Evolutionary conservation across 345 rosid species (phyloP).

Genomic region (Lumnitzera littorea): DNA sequence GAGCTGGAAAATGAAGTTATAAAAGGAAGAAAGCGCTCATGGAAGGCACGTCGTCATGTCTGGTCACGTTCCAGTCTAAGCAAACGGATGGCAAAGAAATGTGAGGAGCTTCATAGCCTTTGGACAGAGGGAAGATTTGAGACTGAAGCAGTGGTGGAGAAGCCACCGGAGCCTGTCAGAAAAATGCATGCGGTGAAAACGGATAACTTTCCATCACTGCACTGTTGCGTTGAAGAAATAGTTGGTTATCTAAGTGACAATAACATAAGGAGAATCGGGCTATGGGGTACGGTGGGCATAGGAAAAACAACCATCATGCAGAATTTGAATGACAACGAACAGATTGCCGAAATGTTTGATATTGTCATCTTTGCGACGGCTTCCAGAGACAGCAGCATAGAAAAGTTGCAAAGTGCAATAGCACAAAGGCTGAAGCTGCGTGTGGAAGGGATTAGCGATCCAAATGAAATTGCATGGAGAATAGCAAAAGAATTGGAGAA

Average conservation of each 20-base stretch:
- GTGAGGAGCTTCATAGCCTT: constrained; percentile 7
- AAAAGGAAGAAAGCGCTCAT: neutral
- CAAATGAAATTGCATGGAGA: constrained; percentile 8
- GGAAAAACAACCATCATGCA: constrained; percentile 33
- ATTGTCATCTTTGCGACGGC: constrained; percentile 19
- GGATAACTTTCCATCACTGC: constrained; percentile 13
- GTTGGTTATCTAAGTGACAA: constrained; percentile 10
- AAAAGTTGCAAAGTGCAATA: constrained; percentile 19
- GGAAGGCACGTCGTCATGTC: neutral
- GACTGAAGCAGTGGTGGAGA: constrained; percentile 18
- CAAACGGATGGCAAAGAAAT: constrained; percentile 12
- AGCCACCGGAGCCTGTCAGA: constrained; percentile 17
- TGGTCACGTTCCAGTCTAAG: constrained; percentile 11
- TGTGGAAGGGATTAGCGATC: neutral
- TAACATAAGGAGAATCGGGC: constrained; percentile 13
- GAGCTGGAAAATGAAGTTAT: constrained; percentile 1
- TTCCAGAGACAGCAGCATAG: constrained; percentile 7
- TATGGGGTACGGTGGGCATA: constrained; percentile 24
- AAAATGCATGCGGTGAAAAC: constrained; percentile 16
- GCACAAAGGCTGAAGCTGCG: constrained; percentile 11
- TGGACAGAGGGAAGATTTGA: constrained; percentile 13
- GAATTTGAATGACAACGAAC: constrained; percentile 23
- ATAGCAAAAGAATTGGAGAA: constrained; percentile 19
- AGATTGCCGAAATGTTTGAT: constrained; percentile 20
- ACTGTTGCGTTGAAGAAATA: constrained; percentile 7